phyloP scores from a whole-genome alignment of 495 filamentous ascomycete genomes.

The Lasiosphaeria hispida region DNA sequence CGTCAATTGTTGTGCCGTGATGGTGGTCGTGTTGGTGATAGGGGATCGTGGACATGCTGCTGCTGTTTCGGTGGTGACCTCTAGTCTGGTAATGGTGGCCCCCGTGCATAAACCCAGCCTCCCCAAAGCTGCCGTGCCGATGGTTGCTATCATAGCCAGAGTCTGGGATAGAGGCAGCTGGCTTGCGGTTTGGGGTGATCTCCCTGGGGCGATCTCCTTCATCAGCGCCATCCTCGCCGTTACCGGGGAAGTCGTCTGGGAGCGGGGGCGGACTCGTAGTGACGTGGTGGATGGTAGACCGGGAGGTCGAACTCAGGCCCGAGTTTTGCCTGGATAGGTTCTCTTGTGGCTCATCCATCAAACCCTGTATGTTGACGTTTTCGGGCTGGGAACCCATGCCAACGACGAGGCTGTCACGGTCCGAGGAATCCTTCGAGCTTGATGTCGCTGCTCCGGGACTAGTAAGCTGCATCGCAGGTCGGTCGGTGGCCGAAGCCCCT shows the following conservation, averaged over 20 bases:
- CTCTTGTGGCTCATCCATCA: constrained; percentile 29
- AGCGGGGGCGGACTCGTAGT: constrained; percentile 27
- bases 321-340: constrained; percentile 28
- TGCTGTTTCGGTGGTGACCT: constrained; percentile 2
- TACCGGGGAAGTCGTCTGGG: neutral
- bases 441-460: no score
- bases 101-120: constrained; percentile 1
- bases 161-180: constrained; percentile 24
- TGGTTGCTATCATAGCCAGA: constrained; percentile 28
- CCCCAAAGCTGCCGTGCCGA: constrained; percentile 24
- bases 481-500: no score
- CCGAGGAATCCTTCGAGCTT: constrained; percentile 10
- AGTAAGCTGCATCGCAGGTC: no score
- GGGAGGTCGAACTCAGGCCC: constrained; percentile 22
- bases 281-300: constrained; percentile 30
- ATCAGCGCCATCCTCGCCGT: constrained; percentile 1
- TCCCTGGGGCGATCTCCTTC: neutral
- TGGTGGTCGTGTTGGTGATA: neutral
- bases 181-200: constrained; percentile 6
- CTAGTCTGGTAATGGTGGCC: neutral
- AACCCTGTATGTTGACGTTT: constrained; percentile 29
- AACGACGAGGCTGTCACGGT: constrained; percentile 26
- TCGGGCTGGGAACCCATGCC: constrained; percentile 32
- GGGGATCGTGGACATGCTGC: constrained; percentile 1
- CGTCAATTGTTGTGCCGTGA: neutral